Evolutionary conservation across 2,329 filamentous ascomycete genomes (phyloP).

Genomic region (Talaromyces sp.): DNA sequence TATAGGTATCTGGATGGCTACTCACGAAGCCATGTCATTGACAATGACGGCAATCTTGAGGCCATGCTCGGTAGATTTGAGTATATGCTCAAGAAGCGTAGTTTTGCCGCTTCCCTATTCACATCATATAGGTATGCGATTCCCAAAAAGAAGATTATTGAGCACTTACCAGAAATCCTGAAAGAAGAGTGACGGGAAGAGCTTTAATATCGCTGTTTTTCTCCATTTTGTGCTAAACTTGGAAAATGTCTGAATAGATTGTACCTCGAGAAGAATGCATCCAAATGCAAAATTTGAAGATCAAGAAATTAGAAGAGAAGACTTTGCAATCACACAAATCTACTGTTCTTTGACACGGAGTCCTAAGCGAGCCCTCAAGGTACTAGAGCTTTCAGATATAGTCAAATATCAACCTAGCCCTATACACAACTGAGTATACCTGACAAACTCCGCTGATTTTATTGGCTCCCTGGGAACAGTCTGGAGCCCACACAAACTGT

Average conservation of each 20-base stretch:
- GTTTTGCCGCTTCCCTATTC: constrained; percentile 67
- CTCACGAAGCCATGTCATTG: constrained; percentile 66
- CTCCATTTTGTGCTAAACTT: neutral
- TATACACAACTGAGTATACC: neutral
- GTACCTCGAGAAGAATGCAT: neutral
- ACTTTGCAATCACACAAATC: neutral
- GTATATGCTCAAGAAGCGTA: constrained; percentile 67
- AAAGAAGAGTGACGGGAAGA: constrained; percentile 60
- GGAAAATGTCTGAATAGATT: neutral
- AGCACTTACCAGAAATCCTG: constrained; percentile 55
- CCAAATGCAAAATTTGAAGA: neutral
- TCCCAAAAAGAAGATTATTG: neutral
- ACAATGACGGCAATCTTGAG: constrained; percentile 70
- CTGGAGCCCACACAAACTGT: neutral
- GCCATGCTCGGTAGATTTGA: constrained; percentile 63
- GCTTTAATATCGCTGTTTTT: constrained; percentile 7
- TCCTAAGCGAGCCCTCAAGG: constrained; percentile 20
- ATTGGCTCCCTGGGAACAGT: neutral
- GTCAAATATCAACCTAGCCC: neutral
- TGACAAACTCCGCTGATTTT: neutral
- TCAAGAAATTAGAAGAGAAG: neutral
- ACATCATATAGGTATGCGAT: neutral
- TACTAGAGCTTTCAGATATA: neutral
- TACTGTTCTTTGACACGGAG: neutral
- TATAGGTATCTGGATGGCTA: neutral